phyloP scores from a whole-genome alignment of 2,329 filamentous ascomycete species.

The Knufia fluminis region DNA sequence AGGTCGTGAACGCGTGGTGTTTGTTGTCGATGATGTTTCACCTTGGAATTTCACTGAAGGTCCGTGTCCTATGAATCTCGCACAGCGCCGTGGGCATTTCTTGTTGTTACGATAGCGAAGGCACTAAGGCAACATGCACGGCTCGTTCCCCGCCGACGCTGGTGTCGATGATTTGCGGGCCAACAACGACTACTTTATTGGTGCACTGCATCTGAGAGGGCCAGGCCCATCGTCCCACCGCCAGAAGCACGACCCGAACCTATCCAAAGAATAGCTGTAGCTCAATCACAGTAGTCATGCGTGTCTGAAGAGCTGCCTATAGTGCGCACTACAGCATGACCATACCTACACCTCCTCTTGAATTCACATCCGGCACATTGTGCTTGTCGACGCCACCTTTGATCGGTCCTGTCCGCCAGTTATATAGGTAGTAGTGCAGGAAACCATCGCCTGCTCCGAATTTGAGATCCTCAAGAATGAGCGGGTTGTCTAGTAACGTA shows the following conservation, averaged over 20 bases:
- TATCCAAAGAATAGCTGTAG: too few species aligned
- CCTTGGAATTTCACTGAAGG: not conserved
- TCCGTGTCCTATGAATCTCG: conserved; percentile 6
- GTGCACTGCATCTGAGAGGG: too few species aligned
- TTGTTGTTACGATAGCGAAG: conserved; percentile 5
- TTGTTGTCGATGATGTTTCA: not conserved
- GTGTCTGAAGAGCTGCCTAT: too few species aligned
- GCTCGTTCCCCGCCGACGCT: not conserved
- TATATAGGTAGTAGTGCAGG: conserved; percentile 95
- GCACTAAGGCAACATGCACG: not conserved
- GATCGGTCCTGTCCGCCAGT: conserved; percentile 83
- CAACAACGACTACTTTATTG: too few species aligned
- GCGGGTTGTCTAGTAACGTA: conserved; percentile 82
- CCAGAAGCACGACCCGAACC: too few species aligned
- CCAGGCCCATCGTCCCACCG: too few species aligned
- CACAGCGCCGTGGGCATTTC: not conserved
- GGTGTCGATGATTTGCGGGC: not conserved
- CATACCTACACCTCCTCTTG: conserved; percentile 78
- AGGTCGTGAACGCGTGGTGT: not conserved
- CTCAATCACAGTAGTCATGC: too few species aligned
- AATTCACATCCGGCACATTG: conserved; percentile 67
- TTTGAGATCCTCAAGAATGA: conserved; percentile 89
- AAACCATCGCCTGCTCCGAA: conserved; percentile 92
- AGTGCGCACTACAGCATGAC: too few species aligned
- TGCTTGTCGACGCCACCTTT: conserved; percentile 71